Percentiles rank a stretch among this genome's conserved stretches.
phyloP scores from a whole-genome alignment of 1,139 yeast genomes.

The Arxiozyma bovina region DNA sequence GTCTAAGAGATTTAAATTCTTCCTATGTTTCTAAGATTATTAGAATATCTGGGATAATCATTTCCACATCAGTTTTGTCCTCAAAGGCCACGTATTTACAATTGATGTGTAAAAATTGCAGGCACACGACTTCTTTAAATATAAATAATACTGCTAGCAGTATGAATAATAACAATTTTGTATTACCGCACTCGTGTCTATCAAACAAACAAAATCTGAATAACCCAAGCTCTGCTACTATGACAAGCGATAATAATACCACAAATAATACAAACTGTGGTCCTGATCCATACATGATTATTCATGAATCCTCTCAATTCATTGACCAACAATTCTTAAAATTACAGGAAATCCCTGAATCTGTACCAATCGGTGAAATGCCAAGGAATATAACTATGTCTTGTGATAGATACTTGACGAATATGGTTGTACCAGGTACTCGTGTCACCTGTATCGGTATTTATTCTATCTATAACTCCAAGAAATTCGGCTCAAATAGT shows the following conservation, averaged over 20 bases:
- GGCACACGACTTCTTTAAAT: conserved; percentile 67
- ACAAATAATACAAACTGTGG: conserved; percentile 55
- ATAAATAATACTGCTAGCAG: conserved; percentile 52
- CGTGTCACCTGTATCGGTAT: conserved; percentile 88
- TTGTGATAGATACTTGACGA: conserved; percentile 83
- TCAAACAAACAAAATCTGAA: conserved; percentile 16
- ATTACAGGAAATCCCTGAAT: conserved; percentile 91
- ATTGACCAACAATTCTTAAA: conserved; percentile 92
- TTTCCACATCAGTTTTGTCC: conserved; percentile 79
- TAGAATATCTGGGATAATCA: conserved; percentile 85
- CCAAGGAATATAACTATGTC: conserved; percentile 88
- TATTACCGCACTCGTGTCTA: conserved; percentile 63
- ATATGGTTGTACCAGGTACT: conserved; percentile 89
- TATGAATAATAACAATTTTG: conserved; percentile 45
- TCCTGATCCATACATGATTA: conserved; percentile 83
- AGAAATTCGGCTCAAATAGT: conserved; percentile 29
- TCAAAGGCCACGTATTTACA: conserved; percentile 84
- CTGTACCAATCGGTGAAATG: conserved; percentile 98
- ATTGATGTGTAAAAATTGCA: conserved; percentile 80
- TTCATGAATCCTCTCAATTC: conserved; percentile 85
- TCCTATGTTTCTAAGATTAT: conserved; percentile 85
- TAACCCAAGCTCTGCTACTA: conserved; percentile 33
- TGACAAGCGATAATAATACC: conserved; percentile 11
- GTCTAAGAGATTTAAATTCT: conserved; percentile 78
- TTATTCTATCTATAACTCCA: conserved; percentile 78